phyloP scores from a whole-genome alignment of 805 yeast genomes.

The Candida tallmaniae region DNA sequence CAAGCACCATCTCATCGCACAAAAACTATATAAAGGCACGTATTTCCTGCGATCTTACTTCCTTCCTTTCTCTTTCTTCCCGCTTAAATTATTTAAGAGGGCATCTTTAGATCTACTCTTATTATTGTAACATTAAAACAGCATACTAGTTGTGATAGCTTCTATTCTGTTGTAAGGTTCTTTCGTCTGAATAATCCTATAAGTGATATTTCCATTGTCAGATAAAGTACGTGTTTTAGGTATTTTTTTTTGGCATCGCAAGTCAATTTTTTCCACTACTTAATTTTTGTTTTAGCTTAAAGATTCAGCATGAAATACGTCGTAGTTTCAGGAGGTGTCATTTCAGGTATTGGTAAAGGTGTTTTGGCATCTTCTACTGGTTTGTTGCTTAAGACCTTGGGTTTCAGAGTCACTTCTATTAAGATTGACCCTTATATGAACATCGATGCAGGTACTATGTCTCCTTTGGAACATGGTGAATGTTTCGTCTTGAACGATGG shows the following conservation, averaged over 20 bases:
- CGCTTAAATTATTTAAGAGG: constrained; percentile 45
- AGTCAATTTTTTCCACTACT: too few species aligned
- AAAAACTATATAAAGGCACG: constrained; percentile 10
- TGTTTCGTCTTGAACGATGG: constrained; percentile 98
- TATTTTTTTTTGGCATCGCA: too few species aligned
- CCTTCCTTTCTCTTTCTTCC: constrained; percentile 30
- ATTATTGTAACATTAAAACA: too few species aligned
- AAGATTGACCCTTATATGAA: constrained; percentile 99
- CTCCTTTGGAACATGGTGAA: constrained; percentile 98
- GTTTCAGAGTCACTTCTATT: constrained; percentile 92
- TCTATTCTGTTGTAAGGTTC: too few species aligned
- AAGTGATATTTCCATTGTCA: too few species aligned
- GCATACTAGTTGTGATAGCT: too few species aligned
- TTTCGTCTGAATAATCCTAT: too few species aligned
- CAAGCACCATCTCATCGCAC: constrained; percentile 9
- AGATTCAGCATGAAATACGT: constrained; percentile 82
- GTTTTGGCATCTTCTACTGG: constrained; percentile 98
- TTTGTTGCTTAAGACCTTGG: constrained; percentile 85
- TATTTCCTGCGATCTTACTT: constrained; percentile 8
- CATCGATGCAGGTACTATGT: constrained; percentile 99
- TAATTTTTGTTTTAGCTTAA: too few species aligned
- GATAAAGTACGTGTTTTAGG: too few species aligned
- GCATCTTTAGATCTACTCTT: constrained; percentile 15
- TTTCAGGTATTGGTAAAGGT: constrained; percentile 99
- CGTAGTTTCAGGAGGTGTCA: constrained; percentile 99